Base-by-base conservation (phyloP, 306 rosid genomes). In the Ochetophila trinervis region DNA sequence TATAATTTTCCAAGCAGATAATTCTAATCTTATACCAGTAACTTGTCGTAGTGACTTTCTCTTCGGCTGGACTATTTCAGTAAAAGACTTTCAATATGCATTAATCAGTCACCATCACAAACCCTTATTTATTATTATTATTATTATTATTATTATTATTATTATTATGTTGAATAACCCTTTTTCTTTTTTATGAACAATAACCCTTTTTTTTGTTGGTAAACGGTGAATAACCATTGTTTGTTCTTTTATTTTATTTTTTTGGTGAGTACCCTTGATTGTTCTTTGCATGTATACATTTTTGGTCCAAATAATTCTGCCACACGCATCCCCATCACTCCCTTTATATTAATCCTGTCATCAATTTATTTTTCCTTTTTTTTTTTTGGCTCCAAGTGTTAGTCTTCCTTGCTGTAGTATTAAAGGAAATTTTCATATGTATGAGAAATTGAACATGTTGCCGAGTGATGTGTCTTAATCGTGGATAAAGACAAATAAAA, bases 281-380 rank as follows among this genome's bases (percentile, higher is more conserved):
- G 59, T 70, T 49, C 40, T 3, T 70, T 70, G 6, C 8, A 24
- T 37, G n/a, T 27, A 52, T 27, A 23, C 68, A 34, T 62, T 62
- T 70, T 19, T 70, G 55, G 75, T 70, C 75, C 75, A 70, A 51
- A 52, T 61, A 34, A 65, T 73, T 73, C 37, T 7, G 52, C 32
- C 59, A 55, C 11, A 19, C 62, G 5, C 42, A 17, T n/a, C 16
- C 50, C 35, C 32, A 18, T 27, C 32, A 1, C 32, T 27, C 32
- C 32, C 32, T 27, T 27, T 27, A 27, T n/a, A 27, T 27, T 27
- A 27, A 4, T 27, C 32, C 3, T 27, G 2, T 27, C 32, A 27
- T 27, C 32, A 27, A 27, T 27, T 27, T 27, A 1, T 27, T 2
- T 27, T 27, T 27, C 4, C 32, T 27, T 4, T n/a, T n/a, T n/a